phyloP scores from a whole-genome alignment of 495 filamentous ascomycete genomes.

The Halenospora varia region DNA sequence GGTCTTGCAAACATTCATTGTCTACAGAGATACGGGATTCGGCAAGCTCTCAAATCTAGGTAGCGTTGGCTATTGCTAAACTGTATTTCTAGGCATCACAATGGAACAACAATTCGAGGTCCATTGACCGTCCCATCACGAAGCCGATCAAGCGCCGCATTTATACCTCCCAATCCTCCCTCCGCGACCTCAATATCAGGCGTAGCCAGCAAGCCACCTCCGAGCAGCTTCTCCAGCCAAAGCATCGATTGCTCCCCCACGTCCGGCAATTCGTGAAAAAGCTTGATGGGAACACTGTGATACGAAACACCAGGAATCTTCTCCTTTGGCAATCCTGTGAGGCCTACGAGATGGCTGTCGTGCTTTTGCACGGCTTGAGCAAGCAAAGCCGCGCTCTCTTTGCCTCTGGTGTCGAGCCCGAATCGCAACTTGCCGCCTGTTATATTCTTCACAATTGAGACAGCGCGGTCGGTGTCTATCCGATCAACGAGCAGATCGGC shows the following conservation, averaged over 20 bases:
- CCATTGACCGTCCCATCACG: conserved; percentile 53
- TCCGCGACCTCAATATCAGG: conserved; percentile 56
- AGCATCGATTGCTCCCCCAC: conserved; percentile 51
- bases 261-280: conserved; percentile 57
- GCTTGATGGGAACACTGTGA: conserved; percentile 64
- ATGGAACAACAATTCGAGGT: conserved; percentile 54
- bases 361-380: conserved; percentile 30
- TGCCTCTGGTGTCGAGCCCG: conserved; percentile 58
- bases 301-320: conserved; percentile 34
- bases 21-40: too few species aligned
- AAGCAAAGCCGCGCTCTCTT: conserved; percentile 49
- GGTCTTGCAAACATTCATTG: too few species aligned
- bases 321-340: conserved; percentile 58
- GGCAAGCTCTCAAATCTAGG: too few species aligned
- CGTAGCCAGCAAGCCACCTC: conserved; percentile 39
- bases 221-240: conserved; percentile 59
- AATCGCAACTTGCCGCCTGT: conserved; percentile 53
- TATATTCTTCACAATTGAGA: conserved; percentile 54
- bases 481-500: conserved; percentile 61
- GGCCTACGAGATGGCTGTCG: conserved; percentile 55
- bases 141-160: conserved; percentile 56
- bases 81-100: too few species aligned
- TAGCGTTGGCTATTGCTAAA: too few species aligned
- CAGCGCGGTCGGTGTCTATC: conserved; percentile 52
- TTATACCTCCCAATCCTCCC: conserved; percentile 57